These are phyloP conservation scores for Sporormia fimetaria DNA, from an alignment of 495 filamentous ascomycete species.

Conservation along the genomic window DNA sequence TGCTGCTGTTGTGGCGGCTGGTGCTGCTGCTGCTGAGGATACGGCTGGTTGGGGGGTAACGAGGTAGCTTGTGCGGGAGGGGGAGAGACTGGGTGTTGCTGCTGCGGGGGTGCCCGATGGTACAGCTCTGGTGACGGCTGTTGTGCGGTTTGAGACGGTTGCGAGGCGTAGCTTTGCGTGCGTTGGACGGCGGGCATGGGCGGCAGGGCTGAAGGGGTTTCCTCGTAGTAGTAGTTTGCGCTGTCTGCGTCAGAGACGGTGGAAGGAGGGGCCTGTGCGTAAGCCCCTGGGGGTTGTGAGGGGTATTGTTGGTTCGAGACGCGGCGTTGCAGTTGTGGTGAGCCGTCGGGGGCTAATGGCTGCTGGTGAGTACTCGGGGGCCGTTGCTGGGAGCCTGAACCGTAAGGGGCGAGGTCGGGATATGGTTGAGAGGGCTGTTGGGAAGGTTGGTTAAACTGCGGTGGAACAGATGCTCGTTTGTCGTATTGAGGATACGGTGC, in stretches of 20 bases:
- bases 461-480: slow-evolving; percentile 26
- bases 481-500: slow-evolving; percentile 29
- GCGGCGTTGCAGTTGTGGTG: slow-evolving; percentile 23
- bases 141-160: slow-evolving; percentile 16
- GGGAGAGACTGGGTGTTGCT: slow-evolving; percentile 22
- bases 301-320: slow-evolving; percentile 20
- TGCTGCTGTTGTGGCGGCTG: slow-evolving; percentile 16
- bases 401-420: slow-evolving; percentile 17
- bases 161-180: slow-evolving; percentile 24
- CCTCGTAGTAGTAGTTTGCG: slow-evolving; percentile 30
- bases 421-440: slow-evolving; percentile 25
- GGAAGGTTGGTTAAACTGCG: slow-evolving; percentile 17
- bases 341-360: slow-evolving; percentile 20
- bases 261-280: slow-evolving; percentile 25
- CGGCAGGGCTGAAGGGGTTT: slow-evolving; percentile 25
- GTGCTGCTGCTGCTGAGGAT: slow-evolving; percentile 8
- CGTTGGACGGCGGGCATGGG: slow-evolving; percentile 22
- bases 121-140: slow-evolving; percentile 22
- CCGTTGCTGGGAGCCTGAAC: slow-evolving; percentile 18
- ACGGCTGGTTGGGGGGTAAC: neutral
- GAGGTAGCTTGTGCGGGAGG: slow-evolving; percentile 10
- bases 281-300: slow-evolving; percentile 20
- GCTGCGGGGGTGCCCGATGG: slow-evolving; percentile 20
- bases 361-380: slow-evolving; percentile 19
- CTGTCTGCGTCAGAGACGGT: slow-evolving; percentile 21